Percentiles rank a stretch among this genome's conserved stretches.
Conservation (phyloP, 2,329 filamentous ascomycete species). For the Cryphonectria japonica region DNA sequence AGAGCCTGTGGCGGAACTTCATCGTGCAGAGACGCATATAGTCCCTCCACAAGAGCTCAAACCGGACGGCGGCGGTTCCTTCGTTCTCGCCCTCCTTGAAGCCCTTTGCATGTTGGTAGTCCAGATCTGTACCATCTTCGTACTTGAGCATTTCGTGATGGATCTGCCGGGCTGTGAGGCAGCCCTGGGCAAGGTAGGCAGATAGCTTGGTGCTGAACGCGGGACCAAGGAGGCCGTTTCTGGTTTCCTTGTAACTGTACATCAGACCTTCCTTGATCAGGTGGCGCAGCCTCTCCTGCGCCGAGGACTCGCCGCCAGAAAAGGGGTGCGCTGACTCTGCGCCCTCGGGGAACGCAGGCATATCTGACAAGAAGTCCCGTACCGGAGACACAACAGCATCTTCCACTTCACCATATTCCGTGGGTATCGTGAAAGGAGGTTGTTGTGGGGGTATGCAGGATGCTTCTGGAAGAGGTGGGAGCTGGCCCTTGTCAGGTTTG, state of each 20-base stretch:
- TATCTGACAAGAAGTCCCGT: slow-evolving; percentile 51
- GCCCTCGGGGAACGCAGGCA: slow-evolving; percentile 56
- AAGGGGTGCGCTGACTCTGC: slow-evolving; percentile 68
- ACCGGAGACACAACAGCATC: slow-evolving; percentile 62
- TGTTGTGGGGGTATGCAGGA: slow-evolving; percentile 60
- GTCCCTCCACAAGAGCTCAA: slow-evolving; percentile 78
- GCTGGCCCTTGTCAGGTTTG: slow-evolving; percentile 49
- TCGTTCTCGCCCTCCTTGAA: slow-evolving; percentile 74
- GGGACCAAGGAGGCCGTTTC: slow-evolving; percentile 70
- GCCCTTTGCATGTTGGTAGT: slow-evolving; percentile 50
- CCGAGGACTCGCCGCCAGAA: slow-evolving; percentile 67
- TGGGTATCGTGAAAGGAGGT: slow-evolving; percentile 66
- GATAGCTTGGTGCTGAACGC: slow-evolving; percentile 80
- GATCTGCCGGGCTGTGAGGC: slow-evolving; percentile 72
- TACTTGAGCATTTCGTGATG: slow-evolving; percentile 70
- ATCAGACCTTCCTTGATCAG: slow-evolving; percentile 65
- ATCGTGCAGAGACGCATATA: slow-evolving; percentile 78
- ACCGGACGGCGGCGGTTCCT: slow-evolving; percentile 70
- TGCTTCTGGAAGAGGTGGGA: slow-evolving; percentile 61
- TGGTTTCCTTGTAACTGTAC: slow-evolving; percentile 68
- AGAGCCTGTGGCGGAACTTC: slow-evolving; percentile 70
- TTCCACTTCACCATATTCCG: slow-evolving; percentile 56
- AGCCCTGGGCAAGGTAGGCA: slow-evolving; percentile 72
- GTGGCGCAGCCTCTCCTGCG: slow-evolving; percentile 60
- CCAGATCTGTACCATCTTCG: slow-evolving; percentile 62